Conservation (phyloP, 306 rosid genomes). For the Trifolium fragiferum region DNA sequence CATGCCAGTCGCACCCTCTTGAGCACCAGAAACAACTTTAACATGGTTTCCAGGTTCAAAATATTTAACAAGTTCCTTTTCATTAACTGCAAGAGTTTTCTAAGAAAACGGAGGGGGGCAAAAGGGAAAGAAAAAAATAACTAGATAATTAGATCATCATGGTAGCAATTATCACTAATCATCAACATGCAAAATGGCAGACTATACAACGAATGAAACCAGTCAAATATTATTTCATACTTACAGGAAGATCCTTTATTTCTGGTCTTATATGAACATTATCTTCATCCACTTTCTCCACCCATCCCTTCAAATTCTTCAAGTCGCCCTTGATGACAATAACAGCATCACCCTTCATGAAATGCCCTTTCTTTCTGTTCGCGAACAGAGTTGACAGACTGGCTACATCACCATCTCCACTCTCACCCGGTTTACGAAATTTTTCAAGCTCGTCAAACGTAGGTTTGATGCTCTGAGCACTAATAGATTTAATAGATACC, state of each 20-base stretch:
- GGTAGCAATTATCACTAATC: slow-evolving; percentile 29
- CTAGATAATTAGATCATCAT: slow-evolving; percentile 23
- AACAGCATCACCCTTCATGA: slow-evolving; percentile 97
- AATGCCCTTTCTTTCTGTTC: slow-evolving; percentile 95
- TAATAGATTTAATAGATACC: slow-evolving; percentile 89
- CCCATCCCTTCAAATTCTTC: slow-evolving; percentile 93
- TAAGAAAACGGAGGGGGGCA: slow-evolving; percentile 32
- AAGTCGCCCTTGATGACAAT: slow-evolving; percentile 90
- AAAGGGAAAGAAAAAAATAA: neutral
- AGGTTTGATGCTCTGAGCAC: slow-evolving; percentile 78
- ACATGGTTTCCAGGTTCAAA: slow-evolving; percentile 98
- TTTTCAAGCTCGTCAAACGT: slow-evolving; percentile 96
- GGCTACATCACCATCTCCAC: slow-evolving; percentile 93
- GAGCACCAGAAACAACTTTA: slow-evolving; percentile 92
- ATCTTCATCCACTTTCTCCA: slow-evolving; percentile 95
- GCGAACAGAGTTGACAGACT: slow-evolving; percentile 89
- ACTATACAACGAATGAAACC: slow-evolving; percentile 15
- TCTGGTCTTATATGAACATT: slow-evolving; percentile 92
- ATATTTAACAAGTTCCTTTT: slow-evolving; percentile 92
- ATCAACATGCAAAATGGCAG: slow-evolving; percentile 13
- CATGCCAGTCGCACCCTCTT: slow-evolving; percentile 99
- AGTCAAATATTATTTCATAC: slow-evolving; percentile 38
- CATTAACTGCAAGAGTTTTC: slow-evolving; percentile 87
- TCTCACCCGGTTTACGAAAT: slow-evolving; percentile 88
- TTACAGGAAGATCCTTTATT: slow-evolving; percentile 87